Conservation (phyloP, 2,329 filamentous ascomycete species). For the Clonostachys sp. region DNA sequence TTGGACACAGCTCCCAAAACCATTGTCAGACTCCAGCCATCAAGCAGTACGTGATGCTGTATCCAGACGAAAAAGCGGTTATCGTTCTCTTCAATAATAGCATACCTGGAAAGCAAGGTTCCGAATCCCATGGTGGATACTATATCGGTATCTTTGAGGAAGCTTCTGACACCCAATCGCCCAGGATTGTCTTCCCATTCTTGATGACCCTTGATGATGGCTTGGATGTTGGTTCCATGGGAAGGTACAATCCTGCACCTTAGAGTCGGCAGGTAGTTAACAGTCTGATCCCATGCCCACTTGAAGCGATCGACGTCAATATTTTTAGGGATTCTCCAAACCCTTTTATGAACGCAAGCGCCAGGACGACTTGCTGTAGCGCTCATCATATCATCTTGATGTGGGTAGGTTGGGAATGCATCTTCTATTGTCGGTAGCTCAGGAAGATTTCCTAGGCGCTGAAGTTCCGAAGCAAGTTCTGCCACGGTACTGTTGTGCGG, state of each 20-base stretch:
- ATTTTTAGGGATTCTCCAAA: background rate
- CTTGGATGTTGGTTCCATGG: background rate
- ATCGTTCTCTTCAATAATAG: conserved; percentile 3
- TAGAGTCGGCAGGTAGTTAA: background rate
- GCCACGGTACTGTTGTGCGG: background rate
- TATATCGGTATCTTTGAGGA: background rate
- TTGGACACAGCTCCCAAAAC: conserved; percentile 1
- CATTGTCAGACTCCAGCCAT: conserved; percentile 7
- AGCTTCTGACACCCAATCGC: background rate
- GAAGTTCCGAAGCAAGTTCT: background rate
- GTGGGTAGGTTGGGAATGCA: background rate
- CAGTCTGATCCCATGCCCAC: background rate
- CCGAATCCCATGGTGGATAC: conserved; percentile 3
- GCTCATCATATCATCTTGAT: background rate
- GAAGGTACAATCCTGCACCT: conserved; percentile 1
- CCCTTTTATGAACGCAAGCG: background rate
- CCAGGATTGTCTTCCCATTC: background rate
- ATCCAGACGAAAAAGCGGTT: conserved; percentile 7
- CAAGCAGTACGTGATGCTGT: conserved; percentile 10
- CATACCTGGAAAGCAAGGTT: conserved; percentile 4
- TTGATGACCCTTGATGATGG: background rate
- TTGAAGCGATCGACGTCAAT: background rate
- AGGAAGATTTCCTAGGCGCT: background rate
- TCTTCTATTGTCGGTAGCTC: background rate
- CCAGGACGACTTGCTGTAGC: background rate